Conservation (phyloP, 148 eudicot species). For the Diospyros lotus region DNA sequence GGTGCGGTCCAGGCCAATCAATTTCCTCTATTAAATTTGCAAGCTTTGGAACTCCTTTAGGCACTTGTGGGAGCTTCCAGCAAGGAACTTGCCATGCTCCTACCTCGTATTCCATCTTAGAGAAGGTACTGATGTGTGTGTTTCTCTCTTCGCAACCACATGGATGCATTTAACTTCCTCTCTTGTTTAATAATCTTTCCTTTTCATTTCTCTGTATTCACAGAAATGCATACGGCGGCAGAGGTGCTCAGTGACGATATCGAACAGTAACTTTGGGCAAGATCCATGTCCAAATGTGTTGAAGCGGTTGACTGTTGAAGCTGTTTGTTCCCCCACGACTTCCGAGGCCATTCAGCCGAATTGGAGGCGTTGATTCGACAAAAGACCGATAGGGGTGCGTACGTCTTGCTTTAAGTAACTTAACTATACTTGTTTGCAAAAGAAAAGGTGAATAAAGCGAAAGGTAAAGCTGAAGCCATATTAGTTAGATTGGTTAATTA, state of each 20-base stretch:
- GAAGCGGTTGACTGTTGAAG: conserved; percentile 86
- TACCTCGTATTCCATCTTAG: conserved; percentile 48
- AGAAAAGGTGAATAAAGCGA: not conserved
- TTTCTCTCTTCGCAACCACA: not conserved
- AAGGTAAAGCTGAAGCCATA: conserved; percentile 12
- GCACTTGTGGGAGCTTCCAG: conserved; percentile 75
- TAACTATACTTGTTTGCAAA: conserved; percentile 11
- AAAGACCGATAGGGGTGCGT: not conserved
- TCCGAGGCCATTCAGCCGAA: conserved; percentile 16
- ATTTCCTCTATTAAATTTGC: conserved; percentile 84
- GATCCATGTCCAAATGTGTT: conserved; percentile 89
- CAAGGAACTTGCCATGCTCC: conserved; percentile 76
- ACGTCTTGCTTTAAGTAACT: not conserved
- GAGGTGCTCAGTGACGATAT: conserved; percentile 71
- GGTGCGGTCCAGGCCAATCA: conserved; percentile 51
- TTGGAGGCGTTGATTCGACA: conserved; percentile 16
- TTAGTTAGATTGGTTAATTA: conserved; percentile 1
- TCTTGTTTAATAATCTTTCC: not conserved
- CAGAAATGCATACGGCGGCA: conserved; percentile 83
- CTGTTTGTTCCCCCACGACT: conserved; percentile 46
- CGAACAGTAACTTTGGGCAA: conserved; percentile 66
- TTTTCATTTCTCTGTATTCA: conserved; percentile 1
- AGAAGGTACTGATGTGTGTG: conserved; percentile 41
- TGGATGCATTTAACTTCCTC: not conserved
- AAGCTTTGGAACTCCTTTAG: conserved; percentile 84